Evolutionary conservation across 176 grass and related monocot genomes (phyloP), one percentile per base, ranked within the genome.

Genomic region (Zea luxurians): DNA sequence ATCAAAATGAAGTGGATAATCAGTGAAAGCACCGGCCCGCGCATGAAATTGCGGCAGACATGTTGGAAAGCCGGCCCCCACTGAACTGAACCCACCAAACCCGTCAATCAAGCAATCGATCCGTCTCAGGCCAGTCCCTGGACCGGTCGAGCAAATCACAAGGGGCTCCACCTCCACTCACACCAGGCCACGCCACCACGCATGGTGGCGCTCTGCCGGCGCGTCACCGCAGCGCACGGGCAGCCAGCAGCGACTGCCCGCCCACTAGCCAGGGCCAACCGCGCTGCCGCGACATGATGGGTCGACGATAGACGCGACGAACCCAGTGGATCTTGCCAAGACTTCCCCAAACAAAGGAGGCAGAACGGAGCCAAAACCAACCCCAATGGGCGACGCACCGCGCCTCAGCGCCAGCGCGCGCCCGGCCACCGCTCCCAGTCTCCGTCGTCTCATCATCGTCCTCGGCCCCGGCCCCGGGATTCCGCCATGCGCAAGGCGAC

Each of bases 401-500:
- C 69, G 20, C 59, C n/a, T 55, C 53, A 55, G 53, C 18, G 10
- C 13, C 64, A 45, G 64, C 75, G 2, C 74, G 16, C 17, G 66
- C 6, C n/a, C 40, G 10, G 10, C 71, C 3, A 4, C 81, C 44
- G 13, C 12, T 52, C 44, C 5, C 65, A 6, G 8, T n/a, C 37
- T 2, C 42, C 38, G 38, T 4, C 66, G 44, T 15, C 68, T 34
- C 41, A 4, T 42, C 66, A 12, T 49, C 58, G 27, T 10, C 35
- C 37, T 16, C 61, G 8, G 10, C 21, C 57, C 9, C 57, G 4
- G 35, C 58, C 55, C 78, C 72, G 57, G 78, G 85, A 83, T 79
- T 88, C 75, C 52, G 47, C 80, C 50, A 36, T 43, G 68, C 61
- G 61, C 86, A 88, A 88, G 6, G 6, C 86, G 86, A 83, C 86